Evolutionary conservation across 345 rosid species (phyloP), one percentile per base, ranked within the genome.

Genomic region (Citrus australasica): DNA sequence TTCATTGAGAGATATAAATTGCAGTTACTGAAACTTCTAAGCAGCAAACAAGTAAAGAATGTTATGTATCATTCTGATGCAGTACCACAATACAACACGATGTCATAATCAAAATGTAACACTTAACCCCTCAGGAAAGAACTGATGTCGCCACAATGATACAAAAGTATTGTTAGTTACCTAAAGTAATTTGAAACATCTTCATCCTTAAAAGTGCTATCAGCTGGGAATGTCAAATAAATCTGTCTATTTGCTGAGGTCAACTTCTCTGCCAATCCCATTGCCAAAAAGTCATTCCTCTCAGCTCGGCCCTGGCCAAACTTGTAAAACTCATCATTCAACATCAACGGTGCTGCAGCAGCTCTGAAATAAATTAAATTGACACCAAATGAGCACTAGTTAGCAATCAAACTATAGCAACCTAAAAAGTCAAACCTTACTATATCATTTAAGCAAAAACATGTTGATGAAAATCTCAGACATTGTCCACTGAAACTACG

Each of bases 171-270:
- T 42, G 62, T 69, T 30, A 48, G 35, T 51, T 88, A 97, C 99
- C 98, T 86, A 73, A 97, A 97, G 77, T 94, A 97, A 69, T 85
- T 92, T 53, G 98, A 92, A 76, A 97, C 98, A 84, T 97, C 98
- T 84, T 97, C 98, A 74, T 94, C 99, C 69, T 88, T 97, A 84
- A 97, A 93, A 67, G 92, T 84, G 90, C 98, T 97, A 25, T 97
- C 98, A 56, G 98, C 96, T 19, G 99, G 99, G 81, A 97, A 97
- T 56, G 98, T 97, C 89, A 97, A 86, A 86, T 93, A 97, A 73
- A 97, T 97, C 87, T 94, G 98, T 76, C 92, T 93, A 1, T 97
- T 84, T 5, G 95, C 96, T 19, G 98, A 90, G 83, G 85, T 90
- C 37, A 86, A 85, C 89, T 85, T 94, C 67, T 93, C 98, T 60